A percentile compares a stretch with the other conserved stretches of the same genome.
phyloP scores from a whole-genome alignment of 371 early-diverging fungal genomes.

The Mortierella sp. region DNA sequence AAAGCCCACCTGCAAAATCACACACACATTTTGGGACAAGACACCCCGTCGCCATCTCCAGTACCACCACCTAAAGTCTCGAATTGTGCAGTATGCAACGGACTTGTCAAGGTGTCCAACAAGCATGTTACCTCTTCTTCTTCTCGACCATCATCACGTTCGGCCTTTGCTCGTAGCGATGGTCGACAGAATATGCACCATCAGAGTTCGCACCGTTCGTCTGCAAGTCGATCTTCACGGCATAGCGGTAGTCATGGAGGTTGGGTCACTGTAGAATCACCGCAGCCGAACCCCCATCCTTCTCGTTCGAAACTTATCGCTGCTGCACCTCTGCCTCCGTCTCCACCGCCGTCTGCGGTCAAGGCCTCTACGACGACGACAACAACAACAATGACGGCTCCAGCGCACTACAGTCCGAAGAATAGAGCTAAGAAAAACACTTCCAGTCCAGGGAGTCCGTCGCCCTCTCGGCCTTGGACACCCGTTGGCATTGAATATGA shows the following conservation, averaged over 20 bases:
- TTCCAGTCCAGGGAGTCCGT: conserved; percentile 4
- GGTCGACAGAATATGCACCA: conserved; percentile 2
- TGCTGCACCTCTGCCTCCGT: conserved; percentile 9
- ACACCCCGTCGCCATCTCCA: neutral
- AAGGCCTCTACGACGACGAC: too few species aligned
- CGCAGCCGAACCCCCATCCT: conserved; percentile 13
- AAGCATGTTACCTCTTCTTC: neutral
- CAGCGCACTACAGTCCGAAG: too few species aligned
- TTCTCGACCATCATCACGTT: conserved; percentile 17
- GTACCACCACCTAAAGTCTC: conserved; percentile 6
- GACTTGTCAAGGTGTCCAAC: conserved; percentile 28
- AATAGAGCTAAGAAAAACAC: too few species aligned
- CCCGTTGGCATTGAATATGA: conserved; percentile 3
- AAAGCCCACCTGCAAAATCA: conserved; percentile 1
- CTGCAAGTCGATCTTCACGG: too few species aligned
- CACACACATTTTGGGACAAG: neutral
- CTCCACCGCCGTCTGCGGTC: neutral
- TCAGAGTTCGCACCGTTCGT: neutral
- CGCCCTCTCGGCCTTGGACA: conserved; percentile 20
- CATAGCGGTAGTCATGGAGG: neutral
- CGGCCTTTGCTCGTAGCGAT: conserved; percentile 7
- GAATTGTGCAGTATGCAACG: conserved; percentile 46
- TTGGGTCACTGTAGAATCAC: conserved; percentile 31
- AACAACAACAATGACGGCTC: too few species aligned
- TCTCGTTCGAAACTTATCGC: conserved; percentile 11